Base-by-base conservation (phyloP, 116 monocot genomes). In the Phalaenopsis hybrid region DNA sequence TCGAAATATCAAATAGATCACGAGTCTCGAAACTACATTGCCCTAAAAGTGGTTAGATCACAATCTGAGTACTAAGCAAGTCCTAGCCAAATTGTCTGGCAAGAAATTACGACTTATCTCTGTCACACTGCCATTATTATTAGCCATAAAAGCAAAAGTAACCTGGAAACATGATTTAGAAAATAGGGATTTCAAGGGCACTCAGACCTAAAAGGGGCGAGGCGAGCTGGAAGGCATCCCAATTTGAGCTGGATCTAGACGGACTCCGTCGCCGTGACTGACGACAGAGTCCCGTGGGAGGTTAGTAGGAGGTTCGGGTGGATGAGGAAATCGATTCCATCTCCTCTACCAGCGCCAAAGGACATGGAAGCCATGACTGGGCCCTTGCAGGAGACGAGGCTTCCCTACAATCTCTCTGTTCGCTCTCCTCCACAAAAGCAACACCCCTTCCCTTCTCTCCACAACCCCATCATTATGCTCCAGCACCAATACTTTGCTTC, bases 151-250 rank as follows among this genome's bases (percentile, higher is more conserved):
- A n/a, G n/a, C n/a, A n/a, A n/a, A n/a, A n/a, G n/a, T n/a, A n/a
- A n/a, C n/a, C n/a, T n/a, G n/a, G n/a, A n/a, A n/a, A n/a, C n/a
- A n/a, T n/a, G n/a, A n/a, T n/a, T n/a, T n/a, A n/a, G n/a, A n/a
- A n/a, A n/a, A n/a, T n/a, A n/a, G n/a, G n/a, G n/a, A n/a, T n/a
- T n/a, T n/a, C n/a, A n/a, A n/a, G n/a, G n/a, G n/a, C n/a, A n/a
- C n/a, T n/a, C n/a, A n/a, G n/a, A n/a, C n/a, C n/a, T 97, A 81
- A 90, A 93, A 11, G 97, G 94, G 9, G 87, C 93, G 59, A 94
- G 91, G 48, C 85, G 83, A 20, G 94, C 91, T 6, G 79, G 81
- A 28, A 91, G 23, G 48, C 89, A 79, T 67, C 89, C 91, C n/a
- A 82, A 85, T 74, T 93, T 78, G 74, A 97, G 85, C 74, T 80